A percentile compares a stretch with the other conserved stretches of the same genome.
Conservation (phyloP, 306 rosid species). For the Acacia acuminata region DNA sequence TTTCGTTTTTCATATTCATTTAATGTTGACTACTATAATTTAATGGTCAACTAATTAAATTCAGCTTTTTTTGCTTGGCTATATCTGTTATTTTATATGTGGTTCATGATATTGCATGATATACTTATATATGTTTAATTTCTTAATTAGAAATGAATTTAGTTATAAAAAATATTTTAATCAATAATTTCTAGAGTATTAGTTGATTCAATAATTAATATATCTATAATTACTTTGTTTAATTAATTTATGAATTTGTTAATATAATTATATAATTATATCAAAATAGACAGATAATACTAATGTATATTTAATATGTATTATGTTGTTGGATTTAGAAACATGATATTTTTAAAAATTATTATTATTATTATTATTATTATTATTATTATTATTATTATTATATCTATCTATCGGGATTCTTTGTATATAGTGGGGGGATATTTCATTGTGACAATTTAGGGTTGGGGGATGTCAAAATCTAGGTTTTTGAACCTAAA, state of each 20-base stretch:
- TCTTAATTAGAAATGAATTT: neutral
- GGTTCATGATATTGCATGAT: neutral
- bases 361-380: no score
- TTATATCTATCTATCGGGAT: no score
- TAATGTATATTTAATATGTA: no score
- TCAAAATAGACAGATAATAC: neutral
- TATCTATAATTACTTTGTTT: neutral
- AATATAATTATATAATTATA: neutral
- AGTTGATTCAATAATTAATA: neutral
- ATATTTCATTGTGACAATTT: neutral
- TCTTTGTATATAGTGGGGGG: neutral
- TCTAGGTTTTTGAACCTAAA: neutral
- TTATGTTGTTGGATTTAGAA: neutral
- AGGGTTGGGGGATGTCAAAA: neutral
- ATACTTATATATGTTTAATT: neutral
- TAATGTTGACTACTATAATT: neutral
- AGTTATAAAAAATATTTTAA: neutral
- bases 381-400: no score
- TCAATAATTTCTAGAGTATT: neutral
- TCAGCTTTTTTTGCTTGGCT: no score
- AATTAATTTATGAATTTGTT: neutral
- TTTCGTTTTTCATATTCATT: neutral
- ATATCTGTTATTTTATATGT: neutral
- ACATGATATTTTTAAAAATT: no score
- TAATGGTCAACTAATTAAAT: no score